Evolutionary conservation across 768 basidiomycete species (phyloP).

Genomic region (Amanita pseudoporphyria): DNA sequence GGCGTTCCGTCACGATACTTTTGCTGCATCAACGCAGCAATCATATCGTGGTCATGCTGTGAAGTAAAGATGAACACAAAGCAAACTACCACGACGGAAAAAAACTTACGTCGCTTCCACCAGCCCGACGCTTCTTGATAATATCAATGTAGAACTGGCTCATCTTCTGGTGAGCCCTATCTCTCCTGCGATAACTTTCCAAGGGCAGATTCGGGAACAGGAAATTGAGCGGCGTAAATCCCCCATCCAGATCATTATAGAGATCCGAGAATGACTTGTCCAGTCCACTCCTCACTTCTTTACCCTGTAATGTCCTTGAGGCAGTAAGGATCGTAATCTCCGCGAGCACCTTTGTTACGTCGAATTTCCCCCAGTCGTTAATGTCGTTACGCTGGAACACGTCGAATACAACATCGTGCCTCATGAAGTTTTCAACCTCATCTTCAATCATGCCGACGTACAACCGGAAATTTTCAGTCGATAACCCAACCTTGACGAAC

Average conservation of each 20-base stretch:
- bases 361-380: slow-evolving; percentile 74
- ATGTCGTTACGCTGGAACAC: slow-evolving; percentile 54
- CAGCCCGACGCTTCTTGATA: slow-evolving; percentile 59
- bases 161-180: slow-evolving; percentile 88
- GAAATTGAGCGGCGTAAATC: slow-evolving; percentile 94
- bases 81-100: background rate
- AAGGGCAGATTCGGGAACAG: slow-evolving; percentile 91
- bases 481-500: slow-evolving; percentile 94
- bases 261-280: slow-evolving; percentile 79
- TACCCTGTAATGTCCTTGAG: slow-evolving; percentile 86
- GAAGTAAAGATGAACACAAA: slow-evolving; percentile 5
- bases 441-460: slow-evolving; percentile 78
- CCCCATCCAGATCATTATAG: slow-evolving; percentile 87
- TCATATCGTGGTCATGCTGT: slow-evolving; percentile 81
- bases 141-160: slow-evolving; percentile 88
- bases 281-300: slow-evolving; percentile 71
- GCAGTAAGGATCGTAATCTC: slow-evolving; percentile 96
- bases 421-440: slow-evolving; percentile 65
- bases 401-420: slow-evolving; percentile 52
- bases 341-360: slow-evolving; percentile 60
- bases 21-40: slow-evolving; percentile 76
- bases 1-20: slow-evolving; percentile 72
- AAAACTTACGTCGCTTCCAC: slow-evolving; percentile 30
- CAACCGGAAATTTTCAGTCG: slow-evolving; percentile 80
- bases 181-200: slow-evolving; percentile 81